These are phyloP conservation scores for Thinopyrum elongatum DNA, from an alignment of 176 grass and related monocot species.

Conservation along the genomic window DNA sequence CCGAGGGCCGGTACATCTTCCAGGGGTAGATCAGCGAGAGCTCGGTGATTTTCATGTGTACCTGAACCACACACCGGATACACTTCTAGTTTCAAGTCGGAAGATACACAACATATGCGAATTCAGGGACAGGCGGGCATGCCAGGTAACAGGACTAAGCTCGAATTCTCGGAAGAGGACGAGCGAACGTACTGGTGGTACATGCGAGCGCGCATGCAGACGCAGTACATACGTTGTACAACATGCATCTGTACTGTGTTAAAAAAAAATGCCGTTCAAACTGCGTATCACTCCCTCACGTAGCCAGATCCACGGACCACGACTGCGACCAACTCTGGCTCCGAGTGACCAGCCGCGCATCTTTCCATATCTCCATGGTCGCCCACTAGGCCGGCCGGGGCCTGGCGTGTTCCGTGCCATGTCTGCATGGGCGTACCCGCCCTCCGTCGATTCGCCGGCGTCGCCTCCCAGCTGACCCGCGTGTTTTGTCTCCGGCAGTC, in stretches of 20 bases:
- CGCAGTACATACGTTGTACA: neutral
- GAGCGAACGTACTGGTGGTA: too few species aligned
- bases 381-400: neutral
- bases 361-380: neutral
- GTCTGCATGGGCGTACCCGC: neutral
- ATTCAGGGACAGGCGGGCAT: too few species aligned
- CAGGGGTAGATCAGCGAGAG: too few species aligned
- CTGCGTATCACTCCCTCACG: neutral
- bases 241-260: too few species aligned
- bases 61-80: too few species aligned
- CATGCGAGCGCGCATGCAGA: neutral
- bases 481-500: neutral
- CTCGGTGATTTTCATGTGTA: too few species aligned
- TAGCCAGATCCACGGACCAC: neutral
- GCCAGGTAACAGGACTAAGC: too few species aligned
- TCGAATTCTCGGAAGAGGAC: too few species aligned
- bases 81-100: too few species aligned
- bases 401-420: neutral
- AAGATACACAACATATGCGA: too few species aligned
- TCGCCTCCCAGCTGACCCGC: neutral
- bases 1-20: too few species aligned
- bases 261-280: neutral
- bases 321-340: neutral
- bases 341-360: neutral
- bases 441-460: neutral